Base-by-base conservation (phyloP, 768 basidiomycete genomes). In the Boletus edulis region DNA sequence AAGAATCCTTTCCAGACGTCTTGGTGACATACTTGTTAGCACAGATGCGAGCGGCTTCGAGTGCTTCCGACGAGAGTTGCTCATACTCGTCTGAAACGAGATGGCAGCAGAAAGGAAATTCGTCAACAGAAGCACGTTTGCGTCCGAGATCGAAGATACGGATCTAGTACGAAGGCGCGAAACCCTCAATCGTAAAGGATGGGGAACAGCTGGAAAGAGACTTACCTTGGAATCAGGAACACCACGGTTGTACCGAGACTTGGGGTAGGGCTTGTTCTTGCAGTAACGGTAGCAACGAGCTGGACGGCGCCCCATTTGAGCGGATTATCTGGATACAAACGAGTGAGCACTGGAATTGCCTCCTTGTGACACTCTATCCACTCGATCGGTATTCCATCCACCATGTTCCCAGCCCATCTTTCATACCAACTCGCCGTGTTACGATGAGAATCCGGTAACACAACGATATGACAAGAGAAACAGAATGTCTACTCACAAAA, bases 21-120 rank as follows among this genome's bases (percentile, higher is more conserved):
- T 99, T 98, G 68, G 94, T 96, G 60, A 98, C 89, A 74, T 98
- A 98, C 77, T 98, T 98, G 91, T 98, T 98, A 74, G 94, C 94
- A 72, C 96, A 98, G 60, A 99, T 99, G 75, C 95, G 95, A 50
- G 94, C 95, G 17, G 96, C 95, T 77, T 99, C 96, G 49, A 98
- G 87, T 15, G 95, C 95, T 73, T 98, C 95, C 37, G 85, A 88
- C 14, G 92, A 95, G 42, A 98, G 81, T 70, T 99, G 94, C 73
- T 99, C 95, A 73, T 96, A 97, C 76, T 98, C 96, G 67, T 98
- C 94, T 49, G 94, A 98, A 55, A 98, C 96, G 52, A 98, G 82
- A 73, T 97, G 94, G 72, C 83, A 87, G 74, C 92, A 94, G 86
- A 91, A 98, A 57, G 94, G 94, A 82, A 98, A 98, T 71, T 98